These are phyloP conservation scores for Discostella stelligeroides DNA, from an alignment of 108 stramenopile genomes.

Conservation along the genomic window DNA sequence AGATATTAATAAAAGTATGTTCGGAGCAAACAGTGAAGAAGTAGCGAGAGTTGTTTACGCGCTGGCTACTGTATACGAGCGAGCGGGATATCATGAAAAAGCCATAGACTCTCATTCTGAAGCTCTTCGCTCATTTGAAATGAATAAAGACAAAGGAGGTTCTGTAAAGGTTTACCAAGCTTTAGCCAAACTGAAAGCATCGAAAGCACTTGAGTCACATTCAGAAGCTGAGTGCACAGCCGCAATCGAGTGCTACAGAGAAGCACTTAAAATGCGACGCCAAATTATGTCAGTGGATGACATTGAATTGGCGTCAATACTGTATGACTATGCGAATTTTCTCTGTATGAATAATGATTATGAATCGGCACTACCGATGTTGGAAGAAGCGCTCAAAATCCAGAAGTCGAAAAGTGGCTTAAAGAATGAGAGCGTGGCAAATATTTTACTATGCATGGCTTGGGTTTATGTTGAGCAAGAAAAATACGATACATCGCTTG, in stretches of 20 bases:
- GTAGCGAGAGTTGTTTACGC: conserved; percentile 41
- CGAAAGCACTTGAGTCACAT: conserved; percentile 14
- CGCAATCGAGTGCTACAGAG: conserved; percentile 48
- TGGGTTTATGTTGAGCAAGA: conserved; percentile 22
- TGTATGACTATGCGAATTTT: conserved; percentile 40
- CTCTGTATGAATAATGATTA: conserved; percentile 27
- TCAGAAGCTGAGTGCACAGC: conserved; percentile 30
- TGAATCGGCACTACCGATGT: conserved; percentile 36
- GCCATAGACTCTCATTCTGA: conserved; percentile 30
- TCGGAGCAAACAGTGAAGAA: conserved; percentile 41
- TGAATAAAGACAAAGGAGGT: conserved; percentile 36
- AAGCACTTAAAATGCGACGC: conserved; percentile 39
- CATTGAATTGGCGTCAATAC: conserved; percentile 43
- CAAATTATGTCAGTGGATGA: conserved; percentile 48
- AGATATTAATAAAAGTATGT: conserved; percentile 29
- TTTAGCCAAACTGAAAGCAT: conserved; percentile 41
- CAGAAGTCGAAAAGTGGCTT: conserved; percentile 39
- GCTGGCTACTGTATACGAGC: conserved; percentile 43
- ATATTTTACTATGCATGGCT: conserved; percentile 38
- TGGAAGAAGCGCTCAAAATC: conserved; percentile 43
- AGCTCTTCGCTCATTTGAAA: conserved; percentile 48
- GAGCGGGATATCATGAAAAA: conserved; percentile 21
- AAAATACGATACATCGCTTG: conserved; percentile 44
- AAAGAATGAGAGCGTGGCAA: conserved; percentile 32
- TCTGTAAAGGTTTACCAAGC: conserved; percentile 29